phyloP scores from a whole-genome alignment of 345 rosid species.

The Dipteronia dyeriana region DNA sequence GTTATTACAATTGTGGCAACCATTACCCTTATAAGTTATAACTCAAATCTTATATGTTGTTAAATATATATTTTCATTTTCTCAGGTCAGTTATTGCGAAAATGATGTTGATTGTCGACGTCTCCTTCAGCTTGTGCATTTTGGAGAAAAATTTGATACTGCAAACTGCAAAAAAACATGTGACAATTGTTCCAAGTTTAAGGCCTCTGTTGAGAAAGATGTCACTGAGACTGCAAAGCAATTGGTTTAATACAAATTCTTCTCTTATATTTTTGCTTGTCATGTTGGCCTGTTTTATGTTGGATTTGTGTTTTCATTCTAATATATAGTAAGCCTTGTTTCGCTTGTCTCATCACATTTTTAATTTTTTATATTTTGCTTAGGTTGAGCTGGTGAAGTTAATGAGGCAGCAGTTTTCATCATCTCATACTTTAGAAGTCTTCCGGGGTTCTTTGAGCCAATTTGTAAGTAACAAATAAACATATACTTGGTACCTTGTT shows the following conservation, averaged over 20 bases:
- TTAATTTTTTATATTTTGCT: conserved; percentile 17
- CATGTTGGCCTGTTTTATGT: not conserved
- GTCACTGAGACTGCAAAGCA: conserved; percentile 81
- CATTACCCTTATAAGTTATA: conserved; percentile 14
- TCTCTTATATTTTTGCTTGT: not conserved
- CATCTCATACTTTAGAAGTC: conserved; percentile 89
- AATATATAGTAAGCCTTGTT: not conserved
- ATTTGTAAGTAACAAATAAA: conserved; percentile 46
- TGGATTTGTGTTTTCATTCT: conserved; percentile 2
- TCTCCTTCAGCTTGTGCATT: conserved; percentile 81
- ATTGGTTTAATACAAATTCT: conserved; percentile 54
- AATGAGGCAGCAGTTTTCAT: conserved; percentile 76
- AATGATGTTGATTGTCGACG: conserved; percentile 97
- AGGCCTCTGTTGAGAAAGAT: conserved; percentile 72
- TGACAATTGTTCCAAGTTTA: conserved; percentile 79
- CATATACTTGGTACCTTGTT: not conserved
- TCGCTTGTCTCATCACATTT: conserved; percentile 16
- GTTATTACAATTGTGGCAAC: conserved; percentile 4
- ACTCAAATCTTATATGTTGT: conserved; percentile 5
- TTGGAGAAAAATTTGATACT: conserved; percentile 86
- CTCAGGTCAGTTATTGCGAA: conserved; percentile 94
- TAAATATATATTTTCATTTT: conserved; percentile 25
- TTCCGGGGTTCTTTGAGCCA: conserved; percentile 93
- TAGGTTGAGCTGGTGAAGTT: conserved; percentile 90
- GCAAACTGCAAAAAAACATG: conserved; percentile 78